Evolutionary conservation across 2,329 filamentous ascomycete species (phyloP).

Genomic region (Chaetomium sp.): DNA sequence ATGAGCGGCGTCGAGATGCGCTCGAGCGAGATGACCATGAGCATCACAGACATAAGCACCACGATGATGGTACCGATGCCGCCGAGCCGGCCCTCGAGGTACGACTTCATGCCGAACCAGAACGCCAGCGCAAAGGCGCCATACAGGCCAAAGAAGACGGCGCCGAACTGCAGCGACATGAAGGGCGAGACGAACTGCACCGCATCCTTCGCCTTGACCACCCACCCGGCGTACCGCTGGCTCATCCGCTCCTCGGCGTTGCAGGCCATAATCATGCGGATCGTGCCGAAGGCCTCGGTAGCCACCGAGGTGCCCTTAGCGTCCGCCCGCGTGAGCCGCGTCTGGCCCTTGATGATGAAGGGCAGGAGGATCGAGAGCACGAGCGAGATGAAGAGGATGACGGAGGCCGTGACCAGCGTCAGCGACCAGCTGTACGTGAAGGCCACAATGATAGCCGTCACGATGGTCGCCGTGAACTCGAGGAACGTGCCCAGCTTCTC

Average conservation of each 20-base stretch:
- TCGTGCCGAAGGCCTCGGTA: conserved; percentile 53
- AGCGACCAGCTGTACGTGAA: conserved; percentile 54
- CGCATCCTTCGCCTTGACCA: conserved; percentile 46
- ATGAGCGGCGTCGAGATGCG: conserved; percentile 52
- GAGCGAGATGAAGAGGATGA: conserved; percentile 49
- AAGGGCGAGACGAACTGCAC: conserved; percentile 45
- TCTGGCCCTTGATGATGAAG: conserved; percentile 48
- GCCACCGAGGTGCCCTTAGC: conserved; percentile 53
- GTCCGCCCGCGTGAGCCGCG: conserved; percentile 44
- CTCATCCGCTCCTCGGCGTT: conserved; percentile 52
- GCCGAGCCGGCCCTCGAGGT: conserved; percentile 39
- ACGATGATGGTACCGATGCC: conserved; percentile 49
- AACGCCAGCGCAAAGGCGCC: conserved; percentile 52
- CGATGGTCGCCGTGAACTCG: conserved; percentile 47
- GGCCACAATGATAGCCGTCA: conserved; percentile 48
- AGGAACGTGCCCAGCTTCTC: conserved; percentile 56
- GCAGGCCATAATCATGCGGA: conserved; percentile 57
- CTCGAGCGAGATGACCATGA: conserved; percentile 51
- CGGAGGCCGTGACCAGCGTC: conserved; percentile 51
- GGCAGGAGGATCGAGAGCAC: conserved; percentile 45
- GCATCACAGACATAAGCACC: conserved; percentile 52
- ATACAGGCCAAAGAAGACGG: conserved; percentile 50
- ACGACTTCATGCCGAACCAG: conserved; percentile 54
- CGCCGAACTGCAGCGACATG: conserved; percentile 45
- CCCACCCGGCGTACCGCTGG: conserved; percentile 47